A percentile compares a stretch with the other conserved stretches of the same genome.
These are phyloP conservation scores for Dacryopinax spathularia DNA, from an alignment of 768 basidiomycete species.

Conservation along the genomic window DNA sequence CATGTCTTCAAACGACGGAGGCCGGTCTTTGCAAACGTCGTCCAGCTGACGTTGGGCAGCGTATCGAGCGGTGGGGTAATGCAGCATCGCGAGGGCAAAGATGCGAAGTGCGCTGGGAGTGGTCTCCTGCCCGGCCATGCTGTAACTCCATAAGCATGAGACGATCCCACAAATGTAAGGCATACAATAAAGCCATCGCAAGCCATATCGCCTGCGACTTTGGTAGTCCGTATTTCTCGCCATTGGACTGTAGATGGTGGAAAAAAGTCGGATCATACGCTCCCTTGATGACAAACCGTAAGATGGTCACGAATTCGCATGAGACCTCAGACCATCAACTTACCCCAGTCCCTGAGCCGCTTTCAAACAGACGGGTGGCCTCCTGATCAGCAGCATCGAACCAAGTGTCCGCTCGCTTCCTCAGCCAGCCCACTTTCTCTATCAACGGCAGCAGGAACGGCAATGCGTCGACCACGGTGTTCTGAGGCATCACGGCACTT, in stretches of 20 bases:
- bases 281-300: too few species aligned
- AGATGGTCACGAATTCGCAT: too few species aligned
- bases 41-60: slow-evolving; percentile 40
- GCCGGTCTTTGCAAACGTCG: slow-evolving; percentile 26
- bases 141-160: neutral
- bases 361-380: too few species aligned
- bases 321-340: too few species aligned
- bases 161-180: neutral
- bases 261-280: too few species aligned
- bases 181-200: neutral
- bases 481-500: neutral
- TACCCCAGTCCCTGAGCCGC: too few species aligned
- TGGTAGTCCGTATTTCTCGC: neutral
- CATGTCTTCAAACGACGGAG: slow-evolving; percentile 33
- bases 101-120: slow-evolving; percentile 28
- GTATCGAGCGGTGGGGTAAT: slow-evolving; percentile 38
- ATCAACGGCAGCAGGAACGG: too few species aligned
- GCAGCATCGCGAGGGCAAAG: slow-evolving; percentile 42
- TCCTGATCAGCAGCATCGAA: too few species aligned
- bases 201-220: neutral
- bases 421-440: too few species aligned
- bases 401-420: too few species aligned
- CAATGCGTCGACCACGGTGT: neutral
- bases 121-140: neutral
- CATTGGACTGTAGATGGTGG: too few species aligned